Evolutionary conservation across 345 rosid species (phyloP), one percentile per base, ranked within the genome.

Genomic region (Carallia brachiata): DNA sequence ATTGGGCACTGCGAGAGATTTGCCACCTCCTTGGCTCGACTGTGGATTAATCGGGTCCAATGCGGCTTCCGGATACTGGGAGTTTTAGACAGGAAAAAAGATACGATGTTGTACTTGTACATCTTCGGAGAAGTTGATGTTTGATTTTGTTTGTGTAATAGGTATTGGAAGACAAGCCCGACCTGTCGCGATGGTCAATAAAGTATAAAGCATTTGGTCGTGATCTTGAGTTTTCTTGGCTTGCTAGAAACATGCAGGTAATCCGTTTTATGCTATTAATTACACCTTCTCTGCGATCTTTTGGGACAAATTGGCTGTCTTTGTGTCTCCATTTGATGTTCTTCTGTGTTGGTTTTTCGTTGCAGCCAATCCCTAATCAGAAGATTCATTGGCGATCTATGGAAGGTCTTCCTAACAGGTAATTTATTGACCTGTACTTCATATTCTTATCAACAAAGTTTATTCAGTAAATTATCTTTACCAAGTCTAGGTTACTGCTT

Each of bases 381-480:
- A 92, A 92, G 77, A 92, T 92, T 66, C 96, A 92, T 60, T 92
- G 97, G 97, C 84, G 94, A 74, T 88, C 97, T 50, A 76, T 92
- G 18, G 92, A 92, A 81, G 97, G 97, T 44, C 90, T 92, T 71
- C 86, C 90, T 54, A 92, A 92, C 84, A 87, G 80, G 97, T 89
- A 80, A 73, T 9, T 53, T 1, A 23, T 48, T 39, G 47, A 15
- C 60, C 17, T 44, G 50, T 44, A 13, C 12, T 44, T 0, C 17
- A 1, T 44, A 12, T 2, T 44, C 50, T 3, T 44, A 44, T 44
- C 1, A 16, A 44, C 50, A 12, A 23, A 3, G 50, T 44, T 44
- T 44, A 44, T 13, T 44, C 17, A 44, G 17, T 44, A 23, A 44
- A 44, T 44, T 3, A 44, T 44, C 50, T 44, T 23, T 12, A 13